Evolutionary conservation across 495 filamentous ascomycete genomes (phyloP), one percentile per base, ranked within the genome.

Genomic region (Parmelia sp.): DNA sequence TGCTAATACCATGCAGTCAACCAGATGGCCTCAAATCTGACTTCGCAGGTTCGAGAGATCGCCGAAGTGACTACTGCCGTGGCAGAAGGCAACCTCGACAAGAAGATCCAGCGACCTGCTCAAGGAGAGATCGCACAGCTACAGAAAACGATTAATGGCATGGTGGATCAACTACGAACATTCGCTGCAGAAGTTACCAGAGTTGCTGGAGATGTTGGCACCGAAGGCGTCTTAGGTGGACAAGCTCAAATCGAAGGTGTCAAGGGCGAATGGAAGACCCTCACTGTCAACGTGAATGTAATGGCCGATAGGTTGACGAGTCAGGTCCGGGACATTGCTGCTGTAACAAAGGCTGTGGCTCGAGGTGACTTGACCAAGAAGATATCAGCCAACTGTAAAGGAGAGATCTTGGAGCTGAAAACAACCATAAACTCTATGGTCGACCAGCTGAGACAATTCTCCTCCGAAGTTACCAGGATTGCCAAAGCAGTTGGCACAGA

Each of bases 341-440:
- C 92, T 63, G 94, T 98, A 66, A 98, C 94, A n/a, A 97, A 95
- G 42, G 93, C 93, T 61, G 94, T 98, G 53, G 94, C 94, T 64
- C 91, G 90, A 78, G 92, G 92, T 79, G 91, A 98, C 75, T 81
- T 98, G 66, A 97, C 92, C 4, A 92, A 96, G 72, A 97, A 97
- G 77, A 94, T 98, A 21, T 89, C 92, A 77, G 94, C 94, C 65
- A 88, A 95, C 74, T 98, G 94, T 78, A 90, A 94, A 74, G 94
- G 94, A 57, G 94, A 98, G 78, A 96, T 98, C 53, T 83, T 93
- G 56, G 87, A 96, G 71, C 85, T 98, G 51, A 98, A 98, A 76
- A 88, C 89, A 59, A 98, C 95, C 49, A 97, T 98, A 78, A 98
- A 98, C 74, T 91, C 89, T 75, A 98, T 98, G 94, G 94, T 98